Conservation (phyloP, 257 asterid species). For the Fraxinus anomala region DNA sequence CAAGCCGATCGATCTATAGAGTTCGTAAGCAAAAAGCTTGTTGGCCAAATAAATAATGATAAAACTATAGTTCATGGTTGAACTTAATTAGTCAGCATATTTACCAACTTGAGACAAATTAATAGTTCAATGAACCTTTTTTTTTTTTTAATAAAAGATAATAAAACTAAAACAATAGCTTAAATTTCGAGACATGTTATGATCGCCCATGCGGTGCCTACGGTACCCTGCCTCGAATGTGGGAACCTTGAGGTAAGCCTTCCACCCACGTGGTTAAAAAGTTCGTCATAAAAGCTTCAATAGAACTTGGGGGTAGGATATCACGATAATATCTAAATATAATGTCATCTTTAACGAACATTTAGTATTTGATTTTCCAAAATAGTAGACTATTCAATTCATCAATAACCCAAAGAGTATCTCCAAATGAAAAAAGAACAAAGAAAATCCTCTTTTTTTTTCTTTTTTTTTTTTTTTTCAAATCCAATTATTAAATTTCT, state of each 20-base stretch:
- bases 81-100: not conserved
- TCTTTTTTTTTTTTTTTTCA: not conserved
- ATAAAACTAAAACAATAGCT: too few relatives aligned
- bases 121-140: not conserved
- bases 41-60: too few relatives aligned
- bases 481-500: slow-evolving; percentile 3
- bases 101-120: not conserved
- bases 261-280: not conserved
- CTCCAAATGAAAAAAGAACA: not conserved
- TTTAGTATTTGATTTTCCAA: not conserved
- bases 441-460: not conserved
- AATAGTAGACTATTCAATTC: not conserved
- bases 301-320: too few relatives aligned
- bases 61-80: not conserved
- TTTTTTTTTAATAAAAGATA: too few relatives aligned
- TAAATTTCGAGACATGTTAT: too few relatives aligned
- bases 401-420: not conserved
- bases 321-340: not conserved
- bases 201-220: too few relatives aligned
- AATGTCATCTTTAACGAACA: too few relatives aligned
- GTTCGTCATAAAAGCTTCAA: not conserved
- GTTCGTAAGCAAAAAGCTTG: too few relatives aligned
- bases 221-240: too few relatives aligned
- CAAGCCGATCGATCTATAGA: not conserved
- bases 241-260: too few relatives aligned